These are phyloP conservation scores for Pichia ethanolica DNA, from an alignment of 805 yeast genomes.

Conservation along the genomic window DNA sequence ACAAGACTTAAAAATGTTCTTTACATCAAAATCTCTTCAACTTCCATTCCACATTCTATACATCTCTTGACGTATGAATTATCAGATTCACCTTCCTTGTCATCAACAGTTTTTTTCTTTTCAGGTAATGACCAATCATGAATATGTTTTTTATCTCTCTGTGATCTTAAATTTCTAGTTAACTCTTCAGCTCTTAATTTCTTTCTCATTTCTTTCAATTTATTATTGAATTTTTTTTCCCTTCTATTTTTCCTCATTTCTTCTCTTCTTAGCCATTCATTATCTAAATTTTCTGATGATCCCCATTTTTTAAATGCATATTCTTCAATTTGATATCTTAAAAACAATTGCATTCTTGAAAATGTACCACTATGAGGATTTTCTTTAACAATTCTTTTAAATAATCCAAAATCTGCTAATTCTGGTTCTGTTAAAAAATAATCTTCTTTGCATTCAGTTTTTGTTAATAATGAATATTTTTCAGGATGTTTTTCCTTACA, in stretches of 20 bases:
- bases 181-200: conserved; percentile 88
- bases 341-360: conserved; percentile 85
- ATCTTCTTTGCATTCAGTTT: conserved; percentile 92
- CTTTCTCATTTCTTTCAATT: conserved; percentile 79
- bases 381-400: conserved; percentile 79
- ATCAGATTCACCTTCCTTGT: conserved; percentile 9
- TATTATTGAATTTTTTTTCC: conserved; percentile 72
- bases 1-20: no score
- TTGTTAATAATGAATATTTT: conserved; percentile 83
- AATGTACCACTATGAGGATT: conserved; percentile 90
- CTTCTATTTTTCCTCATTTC: conserved; percentile 60
- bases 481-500: conserved; percentile 74
- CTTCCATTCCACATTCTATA: conserved; percentile 73
- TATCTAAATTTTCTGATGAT: conserved; percentile 76
- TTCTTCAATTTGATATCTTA: conserved; percentile 89
- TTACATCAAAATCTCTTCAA: conserved; percentile 61
- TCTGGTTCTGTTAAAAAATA: conserved; percentile 93
- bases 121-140: conserved; percentile 68
- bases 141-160: conserved; percentile 45
- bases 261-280: conserved; percentile 87
- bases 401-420: conserved; percentile 55
- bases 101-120: conserved; percentile 21
- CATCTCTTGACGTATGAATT: conserved; percentile 54
- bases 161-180: conserved; percentile 61
- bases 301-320: conserved; percentile 95